Evolutionary conservation across 2,329 filamentous ascomycete species (phyloP).

Genomic region (Hymenoscyphus repandus): DNA sequence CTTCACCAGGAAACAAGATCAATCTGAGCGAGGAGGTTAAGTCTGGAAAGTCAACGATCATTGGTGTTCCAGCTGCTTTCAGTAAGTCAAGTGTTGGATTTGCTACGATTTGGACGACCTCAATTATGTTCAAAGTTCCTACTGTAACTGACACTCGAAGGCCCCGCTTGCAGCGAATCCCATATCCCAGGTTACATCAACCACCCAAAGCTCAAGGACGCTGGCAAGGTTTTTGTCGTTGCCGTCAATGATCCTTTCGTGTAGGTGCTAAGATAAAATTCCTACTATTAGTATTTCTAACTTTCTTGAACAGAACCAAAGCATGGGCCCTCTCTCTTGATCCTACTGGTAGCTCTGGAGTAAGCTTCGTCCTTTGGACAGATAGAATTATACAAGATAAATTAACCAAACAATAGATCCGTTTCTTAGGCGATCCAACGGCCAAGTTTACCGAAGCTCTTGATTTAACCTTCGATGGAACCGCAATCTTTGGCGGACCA

Average conservation of each 20-base stretch:
- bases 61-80: slow-evolving; percentile 81
- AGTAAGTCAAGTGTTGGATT: too few species aligned
- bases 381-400: neutral
- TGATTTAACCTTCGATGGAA: slow-evolving; percentile 75
- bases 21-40: slow-evolving; percentile 69
- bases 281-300: neutral
- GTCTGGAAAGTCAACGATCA: slow-evolving; percentile 69
- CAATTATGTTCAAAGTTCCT: too few species aligned
- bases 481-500: slow-evolving; percentile 72
- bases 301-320: slow-evolving; percentile 5
- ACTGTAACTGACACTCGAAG: slow-evolving; percentile 29
- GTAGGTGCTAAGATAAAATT: slow-evolving; percentile 48
- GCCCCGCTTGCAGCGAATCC: slow-evolving; percentile 56
- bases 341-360: slow-evolving; percentile 42
- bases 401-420: slow-evolving; percentile 51
- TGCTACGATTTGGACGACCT: too few species aligned
- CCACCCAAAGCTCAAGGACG: slow-evolving; percentile 69
- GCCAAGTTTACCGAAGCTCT: slow-evolving; percentile 77
- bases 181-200: slow-evolving; percentile 86
- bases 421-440: slow-evolving; percentile 79
- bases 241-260: slow-evolving; percentile 93
- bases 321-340: slow-evolving; percentile 11
- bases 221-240: slow-evolving; percentile 82
- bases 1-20: slow-evolving; percentile 83
- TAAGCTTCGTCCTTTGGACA: slow-evolving; percentile 35